phyloP scores from a whole-genome alignment of 2,329 filamentous ascomycete species.

The Pyricularia sp. region DNA sequence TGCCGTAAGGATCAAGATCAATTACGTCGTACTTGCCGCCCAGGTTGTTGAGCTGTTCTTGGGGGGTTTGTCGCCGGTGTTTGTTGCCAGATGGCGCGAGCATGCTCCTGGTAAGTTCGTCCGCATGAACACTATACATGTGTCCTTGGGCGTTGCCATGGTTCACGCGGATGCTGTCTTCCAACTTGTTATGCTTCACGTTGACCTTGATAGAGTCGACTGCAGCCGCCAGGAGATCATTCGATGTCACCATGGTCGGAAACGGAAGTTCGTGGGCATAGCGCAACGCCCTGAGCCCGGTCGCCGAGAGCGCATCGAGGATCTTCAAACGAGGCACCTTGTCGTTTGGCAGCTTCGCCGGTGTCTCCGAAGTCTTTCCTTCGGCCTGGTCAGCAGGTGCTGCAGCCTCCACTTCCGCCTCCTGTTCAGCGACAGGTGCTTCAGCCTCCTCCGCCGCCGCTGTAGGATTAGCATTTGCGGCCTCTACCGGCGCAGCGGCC shows the following conservation, averaged over 20 bases:
- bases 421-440: conserved; percentile 6
- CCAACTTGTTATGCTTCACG: conserved; percentile 66
- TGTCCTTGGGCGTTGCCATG: conserved; percentile 76
- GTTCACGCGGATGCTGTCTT: conserved; percentile 56
- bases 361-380: background rate
- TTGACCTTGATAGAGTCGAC: conserved; percentile 74
- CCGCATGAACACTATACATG: conserved; percentile 67
- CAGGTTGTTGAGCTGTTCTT: conserved; percentile 24
- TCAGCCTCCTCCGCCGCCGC: conserved; percentile 5
- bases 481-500: conserved; percentile 5
- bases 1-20: conserved; percentile 92
- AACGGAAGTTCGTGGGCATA: conserved; percentile 88
- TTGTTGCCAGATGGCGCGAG: background rate
- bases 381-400: conserved; percentile 6
- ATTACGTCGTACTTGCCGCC: conserved; percentile 72
- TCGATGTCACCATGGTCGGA: conserved; percentile 69
- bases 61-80: conserved; percentile 5
- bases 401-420: conserved; percentile 2
- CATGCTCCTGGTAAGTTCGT: conserved; percentile 28
- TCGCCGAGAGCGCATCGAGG: conserved; percentile 87
- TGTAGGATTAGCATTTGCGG: conserved; percentile 6
- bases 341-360: conserved; percentile 9
- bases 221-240: conserved; percentile 71
- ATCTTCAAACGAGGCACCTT: conserved; percentile 55
- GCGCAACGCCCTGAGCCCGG: conserved; percentile 76